Evolutionary conservation across 2,329 filamentous ascomycete genomes (phyloP).

Genomic region (Xylariales sp.): DNA sequence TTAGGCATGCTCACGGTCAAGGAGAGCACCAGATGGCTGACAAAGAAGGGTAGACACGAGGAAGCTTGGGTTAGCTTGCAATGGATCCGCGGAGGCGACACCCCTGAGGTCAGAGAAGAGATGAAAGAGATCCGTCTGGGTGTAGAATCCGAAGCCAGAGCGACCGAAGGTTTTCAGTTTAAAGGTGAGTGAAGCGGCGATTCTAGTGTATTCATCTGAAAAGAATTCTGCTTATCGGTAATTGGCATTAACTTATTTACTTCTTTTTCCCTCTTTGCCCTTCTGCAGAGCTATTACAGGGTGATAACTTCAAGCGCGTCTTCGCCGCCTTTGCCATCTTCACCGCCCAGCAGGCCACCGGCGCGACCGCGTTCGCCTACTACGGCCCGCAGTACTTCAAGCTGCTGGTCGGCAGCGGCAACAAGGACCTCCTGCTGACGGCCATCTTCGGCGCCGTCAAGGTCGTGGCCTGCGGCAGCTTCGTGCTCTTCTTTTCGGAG

Average conservation of each 20-base stretch:
- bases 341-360: no score
- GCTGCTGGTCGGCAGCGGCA: constrained; percentile 46
- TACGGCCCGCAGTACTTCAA: constrained; percentile 36
- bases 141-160: neutral
- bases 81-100: constrained; percentile 45
- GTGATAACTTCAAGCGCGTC: no score
- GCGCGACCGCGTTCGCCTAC: neutral
- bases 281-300: no score
- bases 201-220: no score
- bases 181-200: no score
- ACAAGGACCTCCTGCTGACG: constrained; percentile 41
- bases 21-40: constrained; percentile 43
- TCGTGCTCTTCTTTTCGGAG: constrained; percentile 44
- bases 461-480: constrained; percentile 40
- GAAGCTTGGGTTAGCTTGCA: constrained; percentile 42
- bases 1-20: constrained; percentile 44
- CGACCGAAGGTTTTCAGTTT: constrained; percentile 2
- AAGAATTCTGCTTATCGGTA: no score
- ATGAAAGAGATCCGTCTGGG: constrained; percentile 20
- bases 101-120: constrained; percentile 28
- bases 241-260: no score
- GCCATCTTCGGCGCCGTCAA: constrained; percentile 51
- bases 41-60: constrained; percentile 37
- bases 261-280: no score
- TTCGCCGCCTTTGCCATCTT: no score